Conservation (phyloP, 176 grass and related monocot species). For the Hyparrhenia diplandra region DNA sequence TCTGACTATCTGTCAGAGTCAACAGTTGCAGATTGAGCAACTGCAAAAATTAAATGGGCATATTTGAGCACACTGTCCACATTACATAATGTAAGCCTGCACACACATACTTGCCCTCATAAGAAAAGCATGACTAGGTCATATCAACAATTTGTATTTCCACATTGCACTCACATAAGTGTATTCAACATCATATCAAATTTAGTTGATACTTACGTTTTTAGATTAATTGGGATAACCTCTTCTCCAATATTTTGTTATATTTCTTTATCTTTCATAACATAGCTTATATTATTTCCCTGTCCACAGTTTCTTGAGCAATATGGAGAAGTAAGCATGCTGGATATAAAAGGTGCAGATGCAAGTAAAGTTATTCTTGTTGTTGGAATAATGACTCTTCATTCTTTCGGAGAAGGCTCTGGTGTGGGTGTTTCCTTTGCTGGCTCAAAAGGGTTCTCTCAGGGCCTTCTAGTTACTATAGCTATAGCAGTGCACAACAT, state of each 20-base stretch:
- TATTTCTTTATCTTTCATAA: background rate
- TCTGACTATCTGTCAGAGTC: background rate
- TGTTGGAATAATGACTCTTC: conserved; percentile 98
- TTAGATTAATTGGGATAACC: background rate
- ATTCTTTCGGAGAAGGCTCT: conserved; percentile 98
- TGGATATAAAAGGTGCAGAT: conserved; percentile 98
- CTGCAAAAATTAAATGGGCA: background rate
- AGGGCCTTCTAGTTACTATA: conserved; percentile 89
- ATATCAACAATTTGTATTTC: conserved; percentile 5
- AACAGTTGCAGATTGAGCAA: background rate
- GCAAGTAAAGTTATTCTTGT: conserved; percentile 99
- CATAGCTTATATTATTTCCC: conserved; percentile 10
- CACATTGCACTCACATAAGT: conserved; percentile 2
- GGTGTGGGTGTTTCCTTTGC: conserved; percentile 98
- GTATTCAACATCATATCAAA: background rate
- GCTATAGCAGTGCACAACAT: conserved; percentile 99
- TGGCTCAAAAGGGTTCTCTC: conserved; percentile 85
- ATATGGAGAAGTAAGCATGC: conserved; percentile 97
- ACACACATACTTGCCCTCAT: background rate
- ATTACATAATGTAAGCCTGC: background rate
- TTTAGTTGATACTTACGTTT: background rate
- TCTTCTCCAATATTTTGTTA: background rate
- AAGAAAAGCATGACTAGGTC: background rate
- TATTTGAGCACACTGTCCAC: conserved; percentile 1
- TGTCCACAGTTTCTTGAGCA: conserved; percentile 75